Evolutionary conservation across 2,329 filamentous ascomycete genomes (phyloP), one percentile per base, ranked within the genome.

Genomic region (Arthrocladium fulminans): DNA sequence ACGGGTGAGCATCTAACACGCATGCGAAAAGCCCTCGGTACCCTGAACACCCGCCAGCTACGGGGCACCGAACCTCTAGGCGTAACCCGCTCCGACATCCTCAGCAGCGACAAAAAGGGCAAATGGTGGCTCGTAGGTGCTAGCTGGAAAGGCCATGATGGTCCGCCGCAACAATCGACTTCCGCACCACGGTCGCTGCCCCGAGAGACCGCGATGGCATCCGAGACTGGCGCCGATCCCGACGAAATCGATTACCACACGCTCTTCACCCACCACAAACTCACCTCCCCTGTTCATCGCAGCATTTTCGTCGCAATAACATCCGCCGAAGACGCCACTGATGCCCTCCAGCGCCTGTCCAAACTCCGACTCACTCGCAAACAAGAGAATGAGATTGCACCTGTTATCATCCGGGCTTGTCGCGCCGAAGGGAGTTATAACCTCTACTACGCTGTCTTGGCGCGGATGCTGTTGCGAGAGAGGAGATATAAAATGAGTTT

Each of bases 101-200:
- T 81, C 54, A 80, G 89, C 53, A 83, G 84, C 0, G 85, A 90
- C 34, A 90, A 85, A 62, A 86, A 83, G 62, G 92, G 92, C 1
- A 96, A 95, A 70, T 98, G 92, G 92, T 98, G 92, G 92, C 79
- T 97, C 17, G 86, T 97, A 3, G 92, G 92, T 45, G 90, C 92
- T n/a, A 95, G 88, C 65, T 96, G 90, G 79, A 73, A 71, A 34
- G 66, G 70, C 49, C 63, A 69, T 37, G 63, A 64, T 15, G 27
- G 27, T 13, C 27, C 7, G 13, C 27, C 7, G 7, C 62, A 71
- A 1, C 60, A 58, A 3, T 62, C 59, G 42, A 38, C 49, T 3
- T 34, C 38, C 24, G 23, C 30, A 13, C 48, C 42, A 45, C 50
- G 22, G 41, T 40, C 24, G 15, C 4, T n/a, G 13, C 27, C 23